Conservation (phyloP, 495 filamentous ascomycete species). For the Delitschia confertaspora region DNA sequence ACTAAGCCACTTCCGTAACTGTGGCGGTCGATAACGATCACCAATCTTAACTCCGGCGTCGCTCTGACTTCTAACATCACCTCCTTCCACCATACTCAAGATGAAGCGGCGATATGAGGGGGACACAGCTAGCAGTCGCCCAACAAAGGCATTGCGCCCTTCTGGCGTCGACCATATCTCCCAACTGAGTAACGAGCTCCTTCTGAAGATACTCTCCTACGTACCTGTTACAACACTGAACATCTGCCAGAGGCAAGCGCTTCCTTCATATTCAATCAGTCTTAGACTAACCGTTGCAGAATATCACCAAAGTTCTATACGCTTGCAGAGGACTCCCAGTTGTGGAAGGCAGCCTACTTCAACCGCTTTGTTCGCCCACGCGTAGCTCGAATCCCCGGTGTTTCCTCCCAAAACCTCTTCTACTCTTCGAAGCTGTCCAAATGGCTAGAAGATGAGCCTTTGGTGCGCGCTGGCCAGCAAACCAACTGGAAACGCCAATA, state of each 20-base stretch:
- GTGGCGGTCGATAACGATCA: background rate
- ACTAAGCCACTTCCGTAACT: background rate
- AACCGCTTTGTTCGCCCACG: constrained; percentile 79
- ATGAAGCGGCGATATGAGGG: constrained; percentile 21
- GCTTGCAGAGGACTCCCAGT: constrained; percentile 72
- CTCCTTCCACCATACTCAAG: background rate
- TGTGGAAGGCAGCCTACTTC: constrained; percentile 91
- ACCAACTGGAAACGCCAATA: constrained; percentile 88
- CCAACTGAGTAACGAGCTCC: constrained; percentile 73
- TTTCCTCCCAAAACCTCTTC: constrained; percentile 41
- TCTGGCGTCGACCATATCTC: constrained; percentile 43
- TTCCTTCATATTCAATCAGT: background rate
- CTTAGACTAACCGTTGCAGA: constrained; percentile 35
- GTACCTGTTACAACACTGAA: constrained; percentile 60
- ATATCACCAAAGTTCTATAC: constrained; percentile 67
- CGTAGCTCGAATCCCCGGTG: constrained; percentile 64
- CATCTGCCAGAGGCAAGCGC: constrained; percentile 52
- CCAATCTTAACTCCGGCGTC: no score
- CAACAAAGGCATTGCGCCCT: constrained; percentile 25
- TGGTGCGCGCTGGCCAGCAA: constrained; percentile 42
- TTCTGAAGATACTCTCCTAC: constrained; percentile 74
- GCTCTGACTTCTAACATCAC: background rate
- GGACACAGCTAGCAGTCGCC: constrained; percentile 1
- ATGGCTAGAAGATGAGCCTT: constrained; percentile 70
- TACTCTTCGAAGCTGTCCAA: constrained; percentile 66